Evolutionary conservation across 2,329 filamentous ascomycete species (phyloP), one percentile per base, ranked within the genome.

Genomic region (Verruconis gallopava): DNA sequence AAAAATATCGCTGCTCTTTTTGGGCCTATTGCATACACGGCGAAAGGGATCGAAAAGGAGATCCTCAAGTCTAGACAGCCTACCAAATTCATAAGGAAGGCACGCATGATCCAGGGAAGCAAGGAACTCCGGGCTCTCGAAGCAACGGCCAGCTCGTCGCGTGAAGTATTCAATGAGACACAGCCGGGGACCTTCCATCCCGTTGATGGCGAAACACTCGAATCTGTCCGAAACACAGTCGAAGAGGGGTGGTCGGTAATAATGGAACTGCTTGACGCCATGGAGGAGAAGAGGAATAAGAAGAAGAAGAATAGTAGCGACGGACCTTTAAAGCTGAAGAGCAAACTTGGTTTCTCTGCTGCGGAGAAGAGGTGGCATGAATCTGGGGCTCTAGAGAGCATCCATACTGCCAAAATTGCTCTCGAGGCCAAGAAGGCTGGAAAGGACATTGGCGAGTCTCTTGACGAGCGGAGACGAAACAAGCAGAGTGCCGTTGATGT

Each of bases 31-130:
- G 76, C 75, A 0, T 82, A 77, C 49, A 68, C 73, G 0, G 64
- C 79, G 47, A 79, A 81, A 52, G 79, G 79, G 0, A 53, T 79
- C 0, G 67, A 73, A 21, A 79, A 78, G 49, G 73, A 82, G 52
- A 57, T 67, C 1, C 63, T 69, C 46, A 69, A 75, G 25, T 17
- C 21, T 11, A 18, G 35, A 11, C 34, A 37, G 19, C 41, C 41
- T 12, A 43, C 41, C 12, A 33, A 21, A 9, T 43, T 43, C 21
- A 32, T 43, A 20, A 20, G 41, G 12, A 43, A 38, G 34, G 41
- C 41, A 15, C 41, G 41, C 19, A 38, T 43, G 14, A 21, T 43
- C 12, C 41, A 43, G 25, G 41, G 41, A 9, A 21, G 19, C 21
- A 43, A 43, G 25, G 41, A 43, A 18, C 14, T 37, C 14, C 19